A percentile compares a stretch with the other conserved stretches of the same genome.
These are phyloP conservation scores for Penicillium crustosum DNA, from an alignment of 2,329 filamentous ascomycete genomes.

Conservation along the genomic window DNA sequence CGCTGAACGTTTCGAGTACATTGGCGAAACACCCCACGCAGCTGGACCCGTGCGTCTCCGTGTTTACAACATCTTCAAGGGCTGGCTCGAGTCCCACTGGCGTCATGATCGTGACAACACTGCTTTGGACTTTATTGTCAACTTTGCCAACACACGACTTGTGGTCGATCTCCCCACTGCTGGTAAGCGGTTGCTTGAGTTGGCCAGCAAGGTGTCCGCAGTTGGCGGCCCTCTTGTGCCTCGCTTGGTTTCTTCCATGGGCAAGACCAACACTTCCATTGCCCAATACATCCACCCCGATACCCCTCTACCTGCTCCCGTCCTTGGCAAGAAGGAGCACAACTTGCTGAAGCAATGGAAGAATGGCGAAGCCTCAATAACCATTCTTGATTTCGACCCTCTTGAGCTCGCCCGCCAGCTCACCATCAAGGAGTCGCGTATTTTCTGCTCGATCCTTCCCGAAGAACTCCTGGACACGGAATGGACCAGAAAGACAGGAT, in stretches of 20 bases:
- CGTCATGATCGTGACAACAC: slow-evolving; percentile 74
- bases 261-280: slow-evolving; percentile 78
- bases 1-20: slow-evolving; percentile 90
- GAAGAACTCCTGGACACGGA: slow-evolving; percentile 89
- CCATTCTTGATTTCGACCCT: slow-evolving; percentile 86
- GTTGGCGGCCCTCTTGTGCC: slow-evolving; percentile 75
- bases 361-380: slow-evolving; percentile 66
- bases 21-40: slow-evolving; percentile 72
- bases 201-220: slow-evolving; percentile 75
- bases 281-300: slow-evolving; percentile 70
- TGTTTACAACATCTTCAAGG: slow-evolving; percentile 95
- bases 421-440: slow-evolving; percentile 84
- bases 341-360: slow-evolving; percentile 72
- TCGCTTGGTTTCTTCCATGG: slow-evolving; percentile 78
- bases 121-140: slow-evolving; percentile 71
- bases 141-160: slow-evolving; percentile 76
- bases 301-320: slow-evolving; percentile 66
- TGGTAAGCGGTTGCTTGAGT: slow-evolving; percentile 74
- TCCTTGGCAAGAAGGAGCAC: slow-evolving; percentile 74
- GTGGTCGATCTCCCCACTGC: slow-evolving; percentile 69
- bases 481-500: slow-evolving; percentile 86
- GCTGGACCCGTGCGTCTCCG: slow-evolving; percentile 80
- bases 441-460: slow-evolving; percentile 88
- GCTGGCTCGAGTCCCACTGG: slow-evolving; percentile 97
- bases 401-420: slow-evolving; percentile 88